These are phyloP conservation scores for Lomentospora prolificans DNA, from an alignment of 2,329 filamentous ascomycete species.

Conservation along the genomic window DNA sequence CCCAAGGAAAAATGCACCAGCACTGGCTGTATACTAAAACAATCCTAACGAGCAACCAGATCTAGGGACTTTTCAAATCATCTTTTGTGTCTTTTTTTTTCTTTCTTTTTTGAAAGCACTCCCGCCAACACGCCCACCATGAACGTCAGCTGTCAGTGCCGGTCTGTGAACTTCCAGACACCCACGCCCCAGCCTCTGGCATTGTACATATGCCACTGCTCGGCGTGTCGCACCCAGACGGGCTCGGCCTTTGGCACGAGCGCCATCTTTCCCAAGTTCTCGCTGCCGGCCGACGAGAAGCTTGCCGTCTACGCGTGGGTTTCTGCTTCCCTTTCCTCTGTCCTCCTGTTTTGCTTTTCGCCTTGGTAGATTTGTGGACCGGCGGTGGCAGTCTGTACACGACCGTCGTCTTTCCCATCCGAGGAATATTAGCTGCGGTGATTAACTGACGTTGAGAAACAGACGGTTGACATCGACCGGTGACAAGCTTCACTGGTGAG, in stretches of 20 bases:
- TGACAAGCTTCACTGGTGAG: conserved; percentile 47
- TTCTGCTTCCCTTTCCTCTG: neutral
- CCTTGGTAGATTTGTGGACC: too few species aligned
- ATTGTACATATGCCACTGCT: conserved; percentile 65
- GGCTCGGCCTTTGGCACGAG: conserved; percentile 58
- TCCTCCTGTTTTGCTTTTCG: too few species aligned
- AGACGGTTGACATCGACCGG: conserved; percentile 50
- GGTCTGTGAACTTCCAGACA: conserved; percentile 51
- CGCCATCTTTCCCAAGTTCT: conserved; percentile 60
- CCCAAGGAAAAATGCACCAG: neutral
- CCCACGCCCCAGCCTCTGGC: conserved; percentile 48
- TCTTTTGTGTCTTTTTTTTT: too few species aligned
- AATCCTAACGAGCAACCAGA: too few species aligned
- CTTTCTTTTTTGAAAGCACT: neutral
- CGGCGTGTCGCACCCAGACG: conserved; percentile 55
- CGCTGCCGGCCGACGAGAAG: conserved; percentile 37
- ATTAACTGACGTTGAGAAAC: too few species aligned
- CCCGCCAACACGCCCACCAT: conserved; percentile 23
- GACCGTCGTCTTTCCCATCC: too few species aligned
- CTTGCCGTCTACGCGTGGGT: conserved; percentile 47
- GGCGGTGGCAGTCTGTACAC: too few species aligned
- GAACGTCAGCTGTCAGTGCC: conserved; percentile 57
- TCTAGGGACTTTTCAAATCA: too few species aligned
- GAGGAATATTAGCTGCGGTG: too few species aligned
- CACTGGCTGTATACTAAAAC: neutral